These are phyloP conservation scores for Lactarius deliciosus DNA, from an alignment of 768 basidiomycete genomes.

Conservation along the genomic window DNA sequence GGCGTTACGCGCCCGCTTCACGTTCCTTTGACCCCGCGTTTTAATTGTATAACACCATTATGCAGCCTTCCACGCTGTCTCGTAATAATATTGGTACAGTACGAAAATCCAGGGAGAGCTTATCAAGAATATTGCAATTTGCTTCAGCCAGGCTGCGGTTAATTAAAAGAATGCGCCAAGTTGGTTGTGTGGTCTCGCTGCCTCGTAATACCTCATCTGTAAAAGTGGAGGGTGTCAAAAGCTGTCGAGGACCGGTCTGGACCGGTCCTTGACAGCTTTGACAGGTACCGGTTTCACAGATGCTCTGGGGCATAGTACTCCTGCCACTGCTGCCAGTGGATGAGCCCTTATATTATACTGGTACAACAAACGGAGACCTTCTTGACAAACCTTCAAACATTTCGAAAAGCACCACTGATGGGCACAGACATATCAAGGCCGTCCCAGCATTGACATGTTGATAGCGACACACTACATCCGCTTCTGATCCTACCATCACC, in stretches of 20 bases:
- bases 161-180: not conserved
- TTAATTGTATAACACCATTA: no score
- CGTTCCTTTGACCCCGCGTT: no score
- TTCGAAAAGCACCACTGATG: no score
- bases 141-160: not conserved
- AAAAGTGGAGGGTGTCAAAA: no score
- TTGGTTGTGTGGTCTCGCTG: not conserved
- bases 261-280: no score
- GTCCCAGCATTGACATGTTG: no score
- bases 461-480: constrained; percentile 25
- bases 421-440: not conserved
- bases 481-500: constrained; percentile 47
- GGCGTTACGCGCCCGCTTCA: not conserved
- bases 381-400: constrained; percentile 38
- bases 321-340: constrained; percentile 32
- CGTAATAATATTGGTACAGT: no score
- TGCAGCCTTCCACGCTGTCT: no score
- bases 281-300: no score
- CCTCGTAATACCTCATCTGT: constrained; percentile 41
- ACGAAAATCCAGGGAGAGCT: constrained; percentile 62
- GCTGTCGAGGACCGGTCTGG: no score
- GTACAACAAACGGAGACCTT: constrained; percentile 49
- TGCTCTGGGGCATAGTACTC: no score
- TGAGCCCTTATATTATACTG: no score
- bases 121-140: constrained; percentile 54